Conservation (phyloP, 2,329 filamentous ascomycete species). For the Fusarium liriodendri region DNA sequence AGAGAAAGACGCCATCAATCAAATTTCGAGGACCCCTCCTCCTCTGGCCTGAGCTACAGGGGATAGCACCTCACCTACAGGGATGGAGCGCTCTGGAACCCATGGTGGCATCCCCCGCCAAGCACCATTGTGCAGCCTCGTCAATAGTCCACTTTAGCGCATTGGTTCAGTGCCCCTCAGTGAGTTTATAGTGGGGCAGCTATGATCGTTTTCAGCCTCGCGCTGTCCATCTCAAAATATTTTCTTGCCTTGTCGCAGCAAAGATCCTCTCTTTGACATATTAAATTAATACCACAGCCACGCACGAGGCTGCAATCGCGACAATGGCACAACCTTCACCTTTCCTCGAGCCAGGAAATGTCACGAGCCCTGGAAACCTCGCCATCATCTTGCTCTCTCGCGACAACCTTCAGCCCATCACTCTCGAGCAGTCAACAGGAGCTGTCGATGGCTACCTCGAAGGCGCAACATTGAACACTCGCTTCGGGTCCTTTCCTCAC, state of each 20-base stretch:
- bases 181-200: slow-evolving; percentile 27
- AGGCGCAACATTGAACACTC: slow-evolving; percentile 86
- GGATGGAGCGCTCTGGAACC: neutral
- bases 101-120: neutral
- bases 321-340: slow-evolving; percentile 69
- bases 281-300: neutral
- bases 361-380: slow-evolving; percentile 73
- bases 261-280: slow-evolving; percentile 9
- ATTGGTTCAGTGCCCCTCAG: slow-evolving; percentile 31
- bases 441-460: slow-evolving; percentile 79
- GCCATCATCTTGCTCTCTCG: slow-evolving; percentile 90
- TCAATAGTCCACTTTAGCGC: slow-evolving; percentile 25
- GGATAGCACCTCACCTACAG: neutral
- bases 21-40: slow-evolving; percentile 26
- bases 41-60: slow-evolving; percentile 22
- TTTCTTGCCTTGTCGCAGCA: slow-evolving; percentile 24
- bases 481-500: slow-evolving; percentile 91
- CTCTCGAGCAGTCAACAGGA: slow-evolving; percentile 71
- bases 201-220: slow-evolving; percentile 33
- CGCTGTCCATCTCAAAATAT: slow-evolving; percentile 28
- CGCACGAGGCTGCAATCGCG: slow-evolving; percentile 14
- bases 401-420: slow-evolving; percentile 83
- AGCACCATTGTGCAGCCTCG: slow-evolving; percentile 25
- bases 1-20: slow-evolving; percentile 35
- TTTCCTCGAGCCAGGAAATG: slow-evolving; percentile 78